These are phyloP conservation scores for Puccinia coronata DNA, from an alignment of 1,284 basidiomycete genomes.

Conservation along the genomic window DNA sequence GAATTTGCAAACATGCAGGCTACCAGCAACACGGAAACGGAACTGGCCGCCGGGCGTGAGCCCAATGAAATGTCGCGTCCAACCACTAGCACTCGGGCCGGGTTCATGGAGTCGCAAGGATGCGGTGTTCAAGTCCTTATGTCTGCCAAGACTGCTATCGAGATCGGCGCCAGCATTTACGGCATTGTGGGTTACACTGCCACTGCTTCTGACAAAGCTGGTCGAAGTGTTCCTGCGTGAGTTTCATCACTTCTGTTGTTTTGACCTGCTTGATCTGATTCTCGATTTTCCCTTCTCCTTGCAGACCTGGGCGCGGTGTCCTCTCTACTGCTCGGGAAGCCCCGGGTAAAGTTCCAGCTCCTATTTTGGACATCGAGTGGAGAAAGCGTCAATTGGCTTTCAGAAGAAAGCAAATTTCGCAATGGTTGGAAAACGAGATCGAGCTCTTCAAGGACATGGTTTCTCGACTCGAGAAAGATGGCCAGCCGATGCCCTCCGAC, in stretches of 20 bases:
- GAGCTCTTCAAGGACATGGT: slow-evolving; percentile 76
- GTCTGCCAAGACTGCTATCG: slow-evolving; percentile 91
- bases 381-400: slow-evolving; percentile 86
- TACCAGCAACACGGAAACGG: slow-evolving; percentile 91
- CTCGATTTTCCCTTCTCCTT: slow-evolving; percentile 26
- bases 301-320: slow-evolving; percentile 82
- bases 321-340: slow-evolving; percentile 79
- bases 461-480: slow-evolving; percentile 64
- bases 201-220: slow-evolving; percentile 69
- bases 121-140: slow-evolving; percentile 95
- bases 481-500: slow-evolving; percentile 66
- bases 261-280: background rate
- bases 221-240: slow-evolving; percentile 59
- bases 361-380: slow-evolving; percentile 78
- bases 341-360: slow-evolving; percentile 66
- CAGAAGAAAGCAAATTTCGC: slow-evolving; percentile 86
- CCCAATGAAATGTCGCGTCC: slow-evolving; percentile 98
- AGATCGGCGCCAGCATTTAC: slow-evolving; percentile 89
- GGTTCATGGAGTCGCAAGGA: slow-evolving; percentile 90
- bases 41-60: slow-evolving; percentile 97
- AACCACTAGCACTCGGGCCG: slow-evolving; percentile 89
- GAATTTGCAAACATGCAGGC: slow-evolving; percentile 94
- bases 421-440: slow-evolving; percentile 89
- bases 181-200: slow-evolving; percentile 93
- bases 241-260: slow-evolving; percentile 35